These are phyloP conservation scores for Tolypocladium endophyticum DNA, from an alignment of 2,329 filamentous ascomycete species.

Conservation along the genomic window DNA sequence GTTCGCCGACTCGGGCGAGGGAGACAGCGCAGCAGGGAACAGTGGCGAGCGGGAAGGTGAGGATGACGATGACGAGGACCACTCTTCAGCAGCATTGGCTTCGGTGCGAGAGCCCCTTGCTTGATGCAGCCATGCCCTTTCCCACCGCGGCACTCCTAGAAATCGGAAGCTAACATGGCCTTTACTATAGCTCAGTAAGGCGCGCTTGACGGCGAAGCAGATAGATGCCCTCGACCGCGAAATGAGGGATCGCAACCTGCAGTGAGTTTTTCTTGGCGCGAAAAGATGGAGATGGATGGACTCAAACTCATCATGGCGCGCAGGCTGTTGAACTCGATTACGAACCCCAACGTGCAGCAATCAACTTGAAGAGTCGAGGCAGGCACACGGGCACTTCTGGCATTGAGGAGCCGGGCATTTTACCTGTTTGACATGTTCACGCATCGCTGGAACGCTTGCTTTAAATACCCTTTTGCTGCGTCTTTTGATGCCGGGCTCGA, in stretches of 20 bases:
- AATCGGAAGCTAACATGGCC: background rate
- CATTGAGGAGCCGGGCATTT: background rate
- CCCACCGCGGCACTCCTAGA: slow-evolving; percentile 6
- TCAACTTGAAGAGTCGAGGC: slow-evolving; percentile 1
- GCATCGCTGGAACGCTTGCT: background rate
- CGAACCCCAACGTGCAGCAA: slow-evolving; percentile 9
- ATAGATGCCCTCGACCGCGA: slow-evolving; percentile 44
- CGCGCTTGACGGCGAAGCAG: slow-evolving; percentile 34
- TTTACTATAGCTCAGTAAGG: slow-evolving; percentile 30
- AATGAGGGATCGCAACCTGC: slow-evolving; percentile 44
- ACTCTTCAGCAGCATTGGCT: slow-evolving; percentile 55
- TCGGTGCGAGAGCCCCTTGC: slow-evolving; percentile 50
- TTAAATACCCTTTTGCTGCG: slow-evolving; percentile 5
- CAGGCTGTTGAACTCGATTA: slow-evolving; percentile 14
- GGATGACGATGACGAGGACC: slow-evolving; percentile 44
- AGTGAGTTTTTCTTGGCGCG: slow-evolving; percentile 15
- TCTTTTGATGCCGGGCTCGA: background rate
- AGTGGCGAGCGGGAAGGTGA: slow-evolving; percentile 43
- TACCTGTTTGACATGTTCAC: background rate
- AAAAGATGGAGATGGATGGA: too few relatives aligned
- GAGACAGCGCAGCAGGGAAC: slow-evolving; percentile 20
- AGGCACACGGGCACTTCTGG: background rate
- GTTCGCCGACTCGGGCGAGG: slow-evolving; percentile 34
- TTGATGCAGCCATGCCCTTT: slow-evolving; percentile 24
- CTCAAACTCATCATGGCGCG: background rate